These are phyloP conservation scores for Penicillium glabrum DNA, from an alignment of 2,329 filamentous ascomycete genomes.

Conservation along the genomic window DNA sequence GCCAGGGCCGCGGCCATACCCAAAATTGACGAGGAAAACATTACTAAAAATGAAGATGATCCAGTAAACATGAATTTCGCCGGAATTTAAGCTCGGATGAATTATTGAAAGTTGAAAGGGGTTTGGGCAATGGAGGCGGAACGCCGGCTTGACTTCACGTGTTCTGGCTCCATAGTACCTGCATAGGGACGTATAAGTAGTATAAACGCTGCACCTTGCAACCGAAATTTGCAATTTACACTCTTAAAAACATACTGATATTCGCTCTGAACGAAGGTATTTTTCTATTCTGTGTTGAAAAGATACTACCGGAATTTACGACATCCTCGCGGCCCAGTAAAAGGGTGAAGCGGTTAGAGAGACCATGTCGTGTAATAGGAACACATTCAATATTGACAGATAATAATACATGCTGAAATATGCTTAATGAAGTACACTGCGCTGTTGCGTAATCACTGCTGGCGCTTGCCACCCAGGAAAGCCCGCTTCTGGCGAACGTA, in stretches of 20 bases:
- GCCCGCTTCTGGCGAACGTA: conserved; percentile 59
- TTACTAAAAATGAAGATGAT: neutral
- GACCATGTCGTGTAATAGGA: neutral
- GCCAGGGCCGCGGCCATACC: conserved; percentile 21
- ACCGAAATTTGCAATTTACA: neutral
- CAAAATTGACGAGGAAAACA: conserved; percentile 11
- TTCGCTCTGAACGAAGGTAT: no score
- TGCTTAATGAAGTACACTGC: conserved; percentile 9
- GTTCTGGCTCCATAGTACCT: neutral
- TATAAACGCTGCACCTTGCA: neutral
- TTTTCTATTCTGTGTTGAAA: no score
- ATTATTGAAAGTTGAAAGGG: neutral
- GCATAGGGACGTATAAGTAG: neutral
- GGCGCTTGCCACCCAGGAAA: conserved; percentile 35
- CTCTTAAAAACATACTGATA: no score
- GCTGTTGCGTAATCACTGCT: conserved; percentile 14
- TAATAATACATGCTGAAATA: conserved; percentile 33
- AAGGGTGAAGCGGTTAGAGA: neutral
- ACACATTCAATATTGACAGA: conserved; percentile 21
- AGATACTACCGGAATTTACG: no score
- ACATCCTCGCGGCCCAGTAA: no score
- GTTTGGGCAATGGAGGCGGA: conserved; percentile 1
- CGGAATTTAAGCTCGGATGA: neutral
- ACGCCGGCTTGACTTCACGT: conserved; percentile 2
- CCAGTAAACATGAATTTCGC: neutral